phyloP scores from a whole-genome alignment of 805 yeast species.

The Sungouiozyma intestinalis region DNA sequence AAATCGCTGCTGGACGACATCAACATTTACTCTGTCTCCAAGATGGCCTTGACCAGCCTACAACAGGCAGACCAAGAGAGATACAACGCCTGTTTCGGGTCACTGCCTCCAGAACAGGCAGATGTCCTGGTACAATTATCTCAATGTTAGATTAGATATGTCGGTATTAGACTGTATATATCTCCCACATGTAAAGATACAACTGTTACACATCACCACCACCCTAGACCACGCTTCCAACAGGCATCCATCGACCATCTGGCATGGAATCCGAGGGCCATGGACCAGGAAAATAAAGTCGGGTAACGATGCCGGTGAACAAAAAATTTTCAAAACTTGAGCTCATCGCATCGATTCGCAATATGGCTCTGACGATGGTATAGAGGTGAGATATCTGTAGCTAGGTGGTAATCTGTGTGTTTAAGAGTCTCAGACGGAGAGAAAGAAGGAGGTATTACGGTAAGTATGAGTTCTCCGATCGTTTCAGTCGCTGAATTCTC shows the following conservation, averaged over 20 bases:
- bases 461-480: conserved; percentile 9
- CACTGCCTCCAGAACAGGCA: conserved; percentile 27
- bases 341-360: conserved; percentile 14
- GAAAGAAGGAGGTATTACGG: background rate
- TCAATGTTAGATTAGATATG: background rate
- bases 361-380: background rate
- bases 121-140: conserved; percentile 10
- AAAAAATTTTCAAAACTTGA: conserved; percentile 31
- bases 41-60: conserved; percentile 39
- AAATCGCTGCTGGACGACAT: conserved; percentile 70
- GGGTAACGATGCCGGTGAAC: conserved; percentile 54
- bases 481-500: conserved; percentile 20
- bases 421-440: background rate
- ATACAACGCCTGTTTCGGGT: conserved; percentile 41
- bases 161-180: no score
- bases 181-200: no score
- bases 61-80: conserved; percentile 38
- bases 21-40: conserved; percentile 60
- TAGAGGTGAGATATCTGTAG: background rate
- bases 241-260: no score
- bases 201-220: conserved; percentile 43
- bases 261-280: no score
- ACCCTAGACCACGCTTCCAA: no score
- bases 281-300: conserved; percentile 36
- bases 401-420: background rate